These are phyloP conservation scores for Ustilaginoidea virens DNA, from an alignment of 2,329 filamentous ascomycete species.

Conservation along the genomic window DNA sequence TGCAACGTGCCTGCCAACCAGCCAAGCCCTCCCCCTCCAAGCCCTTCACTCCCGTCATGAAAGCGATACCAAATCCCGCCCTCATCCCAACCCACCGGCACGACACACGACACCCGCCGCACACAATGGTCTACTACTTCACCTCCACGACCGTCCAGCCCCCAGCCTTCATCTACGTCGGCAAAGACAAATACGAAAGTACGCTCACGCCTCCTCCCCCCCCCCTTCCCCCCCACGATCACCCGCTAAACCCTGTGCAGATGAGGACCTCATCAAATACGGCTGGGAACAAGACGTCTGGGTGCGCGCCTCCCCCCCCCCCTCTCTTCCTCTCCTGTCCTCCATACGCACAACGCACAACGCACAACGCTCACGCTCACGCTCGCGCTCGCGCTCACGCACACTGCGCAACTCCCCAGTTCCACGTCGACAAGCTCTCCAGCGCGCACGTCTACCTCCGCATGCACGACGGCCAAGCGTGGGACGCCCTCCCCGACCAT, in stretches of 20 bases:
- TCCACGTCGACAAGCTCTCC: slow-evolving; percentile 94
- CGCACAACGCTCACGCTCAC: too few species aligned
- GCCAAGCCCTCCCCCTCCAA: too few species aligned
- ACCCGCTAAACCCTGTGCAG: slow-evolving; percentile 27
- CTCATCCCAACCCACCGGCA: not conserved
- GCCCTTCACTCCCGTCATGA: too few species aligned
- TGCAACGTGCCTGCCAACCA: too few species aligned
- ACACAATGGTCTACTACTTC: slow-evolving; percentile 92
- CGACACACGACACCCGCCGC: too few species aligned
- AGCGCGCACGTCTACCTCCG: slow-evolving; percentile 94
- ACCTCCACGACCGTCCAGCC: slow-evolving; percentile 73
- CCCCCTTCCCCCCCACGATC: not conserved
- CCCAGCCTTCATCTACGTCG: slow-evolving; percentile 80
- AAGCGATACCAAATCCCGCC: too few species aligned
- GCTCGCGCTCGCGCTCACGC: too few species aligned
- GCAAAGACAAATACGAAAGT: slow-evolving; percentile 99
- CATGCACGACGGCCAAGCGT: slow-evolving; percentile 59
- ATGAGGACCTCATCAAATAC: slow-evolving; percentile 90
- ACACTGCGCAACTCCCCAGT: slow-evolving; percentile 32
- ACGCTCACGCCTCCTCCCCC: slow-evolving; percentile 16
- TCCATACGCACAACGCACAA: too few species aligned
- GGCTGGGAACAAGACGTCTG: slow-evolving; percentile 94
- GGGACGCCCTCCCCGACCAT: slow-evolving; percentile 64
- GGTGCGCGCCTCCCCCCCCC: slow-evolving; percentile 9
- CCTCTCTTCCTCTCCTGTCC: not conserved